Percentiles rank a stretch among this genome's conserved stretches.
phyloP scores from a whole-genome alignment of 1,284 basidiomycete species.

The Apiotrichum brassicae region DNA sequence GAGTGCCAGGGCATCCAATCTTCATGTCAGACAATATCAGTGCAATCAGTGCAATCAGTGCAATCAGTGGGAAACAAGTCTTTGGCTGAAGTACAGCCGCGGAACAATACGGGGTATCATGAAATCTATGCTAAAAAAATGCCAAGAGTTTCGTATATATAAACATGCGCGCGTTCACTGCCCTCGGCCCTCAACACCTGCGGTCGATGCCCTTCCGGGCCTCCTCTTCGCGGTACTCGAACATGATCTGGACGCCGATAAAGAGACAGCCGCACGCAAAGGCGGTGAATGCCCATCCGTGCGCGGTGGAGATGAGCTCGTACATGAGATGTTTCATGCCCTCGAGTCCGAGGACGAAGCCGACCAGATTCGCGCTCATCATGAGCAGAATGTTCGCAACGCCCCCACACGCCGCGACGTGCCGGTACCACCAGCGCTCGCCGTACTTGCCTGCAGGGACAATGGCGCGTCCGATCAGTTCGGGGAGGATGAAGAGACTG shows the following conservation, averaged over 20 bases:
- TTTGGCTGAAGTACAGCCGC: too few species aligned
- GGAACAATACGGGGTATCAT: too few species aligned
- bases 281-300: conserved; percentile 59
- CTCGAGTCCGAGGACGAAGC: conserved; percentile 86
- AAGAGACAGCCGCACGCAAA: conserved; percentile 65
- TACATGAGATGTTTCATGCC: conserved; percentile 66
- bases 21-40: too few species aligned
- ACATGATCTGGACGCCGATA: conserved; percentile 84
- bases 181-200: conserved; percentile 25
- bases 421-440: conserved; percentile 69
- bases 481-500: conserved; percentile 83
- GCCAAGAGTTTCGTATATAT: neutral
- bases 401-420: conserved; percentile 74
- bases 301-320: conserved; percentile 57
- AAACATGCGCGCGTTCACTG: neutral
- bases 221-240: conserved; percentile 67
- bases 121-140: neutral
- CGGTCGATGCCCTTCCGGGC: conserved; percentile 38
- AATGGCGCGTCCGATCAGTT: conserved; percentile 60
- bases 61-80: too few species aligned
- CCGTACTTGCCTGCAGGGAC: conserved; percentile 66
- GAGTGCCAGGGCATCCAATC: too few species aligned
- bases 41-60: too few species aligned
- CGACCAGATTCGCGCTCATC: conserved; percentile 90
- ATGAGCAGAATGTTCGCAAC: conserved; percentile 82